Conservation (phyloP, 371 early-diverging fungal genomes). For the Dichotomocladium elegans region DNA sequence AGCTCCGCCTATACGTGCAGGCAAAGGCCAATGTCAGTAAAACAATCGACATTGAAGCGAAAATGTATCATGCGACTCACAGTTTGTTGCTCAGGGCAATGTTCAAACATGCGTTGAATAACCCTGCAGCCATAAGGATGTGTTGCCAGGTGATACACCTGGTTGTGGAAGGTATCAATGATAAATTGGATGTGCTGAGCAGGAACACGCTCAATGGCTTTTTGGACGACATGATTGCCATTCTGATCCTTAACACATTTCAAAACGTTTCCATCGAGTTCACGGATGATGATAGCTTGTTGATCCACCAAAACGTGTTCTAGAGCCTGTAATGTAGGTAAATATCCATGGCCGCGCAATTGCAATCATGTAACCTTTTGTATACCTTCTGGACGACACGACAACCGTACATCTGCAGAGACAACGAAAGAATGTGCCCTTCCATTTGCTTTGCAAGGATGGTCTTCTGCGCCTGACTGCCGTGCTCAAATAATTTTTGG, state of each 20-base stretch:
- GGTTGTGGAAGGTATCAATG: conserved; percentile 97
- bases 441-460: conserved; percentile 91
- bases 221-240: conserved; percentile 99
- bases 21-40: neutral
- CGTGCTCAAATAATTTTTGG: conserved; percentile 99
- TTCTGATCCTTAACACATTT: conserved; percentile 99
- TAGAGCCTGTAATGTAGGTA: conserved; percentile 57
- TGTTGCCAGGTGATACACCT: conserved; percentile 93
- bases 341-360: no score
- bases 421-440: conserved; percentile 87
- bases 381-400: conserved; percentile 95
- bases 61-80: conserved; percentile 29
- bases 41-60: neutral
- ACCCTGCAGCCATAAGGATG: conserved; percentile 99
- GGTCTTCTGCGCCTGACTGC: conserved; percentile 83
- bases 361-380: no score
- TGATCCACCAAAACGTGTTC: conserved; percentile 89
- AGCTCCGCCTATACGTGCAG: conserved; percentile 51
- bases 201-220: conserved; percentile 96
- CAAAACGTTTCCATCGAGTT: conserved; percentile 92
- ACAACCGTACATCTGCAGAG: conserved; percentile 99
- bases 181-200: conserved; percentile 92
- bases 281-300: conserved; percentile 87
- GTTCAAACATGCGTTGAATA: conserved; percentile 99
- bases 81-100: conserved; percentile 83